Conservation (phyloP, 1,139 yeast species). For the Candida glucosophila region DNA sequence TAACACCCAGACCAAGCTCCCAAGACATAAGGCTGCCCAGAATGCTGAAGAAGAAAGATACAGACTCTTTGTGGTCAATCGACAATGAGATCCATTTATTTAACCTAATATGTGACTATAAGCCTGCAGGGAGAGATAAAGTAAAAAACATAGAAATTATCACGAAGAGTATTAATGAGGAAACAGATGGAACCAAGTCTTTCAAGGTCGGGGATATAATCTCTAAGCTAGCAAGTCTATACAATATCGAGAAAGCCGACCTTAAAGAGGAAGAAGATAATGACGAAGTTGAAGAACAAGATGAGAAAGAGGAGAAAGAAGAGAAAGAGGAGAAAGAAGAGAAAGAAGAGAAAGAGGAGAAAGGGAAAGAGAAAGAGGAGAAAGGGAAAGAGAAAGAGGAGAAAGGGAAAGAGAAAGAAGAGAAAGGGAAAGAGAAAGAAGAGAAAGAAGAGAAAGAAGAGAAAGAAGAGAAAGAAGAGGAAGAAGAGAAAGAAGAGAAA, state of each 20-base stretch:
- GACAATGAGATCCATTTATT: slow-evolving; percentile 63
- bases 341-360: slow-evolving; percentile 4
- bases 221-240: slow-evolving; percentile 45
- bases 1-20: no score
- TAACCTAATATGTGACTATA: slow-evolving; percentile 57
- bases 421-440: slow-evolving; percentile 2
- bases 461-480: slow-evolving; percentile 2
- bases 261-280: slow-evolving; percentile 33
- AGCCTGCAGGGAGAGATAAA: slow-evolving; percentile 56
- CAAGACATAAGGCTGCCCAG: background rate
- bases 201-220: slow-evolving; percentile 47
- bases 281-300: slow-evolving; percentile 8
- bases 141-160: slow-evolving; percentile 53
- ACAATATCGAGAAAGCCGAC: slow-evolving; percentile 50
- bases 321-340: slow-evolving; percentile 2
- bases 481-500: slow-evolving; percentile 2
- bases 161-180: slow-evolving; percentile 39
- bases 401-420: slow-evolving; percentile 1
- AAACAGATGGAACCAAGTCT: slow-evolving; percentile 11
- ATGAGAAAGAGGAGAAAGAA: slow-evolving; percentile 9
- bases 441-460: slow-evolving; percentile 1
- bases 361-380: slow-evolving; percentile 4
- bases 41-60: slow-evolving; percentile 1
- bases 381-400: slow-evolving; percentile 3
- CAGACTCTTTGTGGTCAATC: slow-evolving; percentile 39